A percentile compares a stretch with the other conserved stretches of the same genome.
Evolutionary conservation across 768 basidiomycete genomes (phyloP).

Genomic region (Favolaschia claudopus): DNA sequence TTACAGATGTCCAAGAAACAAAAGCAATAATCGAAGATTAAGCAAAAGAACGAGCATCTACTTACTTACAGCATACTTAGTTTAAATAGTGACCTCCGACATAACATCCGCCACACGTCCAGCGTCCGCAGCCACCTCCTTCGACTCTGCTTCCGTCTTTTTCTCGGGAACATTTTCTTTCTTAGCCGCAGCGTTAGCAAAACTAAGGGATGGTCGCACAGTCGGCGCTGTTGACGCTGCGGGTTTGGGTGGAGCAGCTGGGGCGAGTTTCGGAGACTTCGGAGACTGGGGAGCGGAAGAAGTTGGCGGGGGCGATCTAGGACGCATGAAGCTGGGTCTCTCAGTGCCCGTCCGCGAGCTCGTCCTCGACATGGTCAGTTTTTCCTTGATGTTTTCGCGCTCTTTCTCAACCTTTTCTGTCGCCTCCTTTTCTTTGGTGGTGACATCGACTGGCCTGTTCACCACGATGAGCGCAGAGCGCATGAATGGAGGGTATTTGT

Average conservation of each 20-base stretch:
- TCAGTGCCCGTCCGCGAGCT: constrained; percentile 60
- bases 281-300: constrained; percentile 32
- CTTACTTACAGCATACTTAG: constrained; percentile 22
- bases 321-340: constrained; percentile 41
- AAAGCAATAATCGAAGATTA: constrained; percentile 21
- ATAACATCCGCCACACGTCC: constrained; percentile 20
- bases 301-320: constrained; percentile 43
- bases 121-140: constrained; percentile 15
- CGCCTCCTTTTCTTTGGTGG: constrained; percentile 78
- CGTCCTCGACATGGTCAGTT: constrained; percentile 60
- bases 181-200: constrained; percentile 77
- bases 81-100: constrained; percentile 29
- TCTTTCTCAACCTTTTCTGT: constrained; percentile 75
- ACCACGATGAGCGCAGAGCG: neutral
- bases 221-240: constrained; percentile 50
- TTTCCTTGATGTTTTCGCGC: constrained; percentile 62
- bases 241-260: constrained; percentile 37
- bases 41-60: constrained; percentile 12
- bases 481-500: constrained; percentile 1
- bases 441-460: constrained; percentile 85
- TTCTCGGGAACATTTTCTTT: constrained; percentile 43
- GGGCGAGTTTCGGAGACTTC: constrained; percentile 34
- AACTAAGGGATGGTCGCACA: constrained; percentile 80
- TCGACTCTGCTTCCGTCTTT: constrained; percentile 3
- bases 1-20: constrained; percentile 12